Percentiles rank a stretch among this genome's conserved stretches.
phyloP scores from a whole-genome alignment of 2,329 filamentous ascomycete genomes.

The Ophioceras dolichostomum region DNA sequence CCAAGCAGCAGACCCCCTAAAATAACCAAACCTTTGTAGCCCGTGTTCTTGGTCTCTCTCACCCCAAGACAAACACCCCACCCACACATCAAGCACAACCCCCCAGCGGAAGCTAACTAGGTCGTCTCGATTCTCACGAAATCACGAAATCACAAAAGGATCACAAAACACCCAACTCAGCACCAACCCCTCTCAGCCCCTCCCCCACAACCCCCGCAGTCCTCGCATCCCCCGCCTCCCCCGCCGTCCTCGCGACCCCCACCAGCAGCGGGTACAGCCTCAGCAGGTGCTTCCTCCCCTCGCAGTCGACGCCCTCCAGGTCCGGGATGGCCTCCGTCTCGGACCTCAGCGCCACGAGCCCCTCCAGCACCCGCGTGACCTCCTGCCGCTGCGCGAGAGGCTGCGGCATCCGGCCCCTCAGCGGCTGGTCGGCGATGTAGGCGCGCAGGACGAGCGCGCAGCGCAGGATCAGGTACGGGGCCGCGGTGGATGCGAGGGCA shows the following conservation, averaged over 20 bases:
- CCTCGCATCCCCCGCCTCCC: slow-evolving; percentile 44
- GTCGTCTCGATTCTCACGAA: too few species aligned
- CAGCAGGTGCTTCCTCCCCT: slow-evolving; percentile 61
- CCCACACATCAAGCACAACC: too few species aligned
- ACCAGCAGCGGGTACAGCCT: slow-evolving; percentile 70
- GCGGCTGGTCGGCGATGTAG: slow-evolving; percentile 83
- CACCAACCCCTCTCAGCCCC: too few species aligned
- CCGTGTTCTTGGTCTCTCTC: too few species aligned
- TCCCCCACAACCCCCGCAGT: slow-evolving; percentile 44
- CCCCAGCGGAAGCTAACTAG: too few species aligned
- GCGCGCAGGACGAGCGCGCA: slow-evolving; percentile 68
- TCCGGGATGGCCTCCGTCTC: slow-evolving; percentile 58
- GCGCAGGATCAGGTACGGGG: slow-evolving; percentile 73
- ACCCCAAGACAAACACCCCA: too few species aligned
- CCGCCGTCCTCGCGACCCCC: slow-evolving; percentile 46
- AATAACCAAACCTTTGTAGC: too few species aligned
- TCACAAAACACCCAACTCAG: too few species aligned
- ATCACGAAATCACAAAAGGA: too few species aligned
- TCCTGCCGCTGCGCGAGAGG: slow-evolving; percentile 72
- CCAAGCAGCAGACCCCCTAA: too few species aligned
- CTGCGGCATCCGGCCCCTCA: slow-evolving; percentile 67
- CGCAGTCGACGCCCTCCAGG: slow-evolving; percentile 36
- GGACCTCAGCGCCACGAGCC: slow-evolving; percentile 54
- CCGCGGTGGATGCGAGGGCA: slow-evolving; percentile 60
- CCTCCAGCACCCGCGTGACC: slow-evolving; percentile 56